Conservation (phyloP, 2,329 filamentous ascomycete genomes). For the Penicillium sp. region DNA sequence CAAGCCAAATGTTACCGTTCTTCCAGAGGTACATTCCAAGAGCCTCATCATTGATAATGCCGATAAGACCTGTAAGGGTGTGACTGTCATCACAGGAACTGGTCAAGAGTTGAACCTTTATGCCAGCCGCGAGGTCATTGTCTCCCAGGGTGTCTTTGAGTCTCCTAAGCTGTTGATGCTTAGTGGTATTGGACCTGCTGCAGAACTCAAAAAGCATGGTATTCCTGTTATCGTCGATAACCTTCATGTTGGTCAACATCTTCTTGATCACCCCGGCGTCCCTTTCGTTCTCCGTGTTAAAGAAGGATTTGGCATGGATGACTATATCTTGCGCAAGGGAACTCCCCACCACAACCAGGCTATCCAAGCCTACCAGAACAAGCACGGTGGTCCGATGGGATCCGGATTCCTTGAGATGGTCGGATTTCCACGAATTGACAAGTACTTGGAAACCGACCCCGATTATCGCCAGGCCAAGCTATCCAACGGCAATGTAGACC, state of each 20-base stretch:
- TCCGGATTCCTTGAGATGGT: slow-evolving; percentile 53
- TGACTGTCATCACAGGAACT: slow-evolving; percentile 50
- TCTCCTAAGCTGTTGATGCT: slow-evolving; percentile 59
- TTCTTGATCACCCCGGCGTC: slow-evolving; percentile 44
- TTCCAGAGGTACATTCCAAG: slow-evolving; percentile 56
- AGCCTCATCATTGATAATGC: slow-evolving; percentile 58
- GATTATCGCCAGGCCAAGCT: slow-evolving; percentile 53
- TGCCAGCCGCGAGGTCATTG: slow-evolving; percentile 55
- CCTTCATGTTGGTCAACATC: slow-evolving; percentile 32
- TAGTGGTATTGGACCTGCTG: slow-evolving; percentile 50
- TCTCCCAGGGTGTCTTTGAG: too few relatives aligned
- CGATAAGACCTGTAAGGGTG: slow-evolving; percentile 51
- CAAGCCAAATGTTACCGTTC: slow-evolving; percentile 61
- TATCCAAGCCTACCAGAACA: slow-evolving; percentile 39
- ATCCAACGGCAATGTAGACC: slow-evolving; percentile 51
- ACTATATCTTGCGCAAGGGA: slow-evolving; percentile 44
- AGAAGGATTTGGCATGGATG: slow-evolving; percentile 47
- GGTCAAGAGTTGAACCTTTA: slow-evolving; percentile 52
- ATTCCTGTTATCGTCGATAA: slow-evolving; percentile 36
- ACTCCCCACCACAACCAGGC: slow-evolving; percentile 32
- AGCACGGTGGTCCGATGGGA: slow-evolving; percentile 46
- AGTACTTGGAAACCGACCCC: slow-evolving; percentile 53
- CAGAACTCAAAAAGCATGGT: slow-evolving; percentile 25
- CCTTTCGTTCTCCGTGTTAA: slow-evolving; percentile 49
- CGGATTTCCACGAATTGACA: slow-evolving; percentile 56